phyloP scores from a whole-genome alignment of 2,329 filamentous ascomycete genomes.

The Sphaerulina vaccinii region DNA sequence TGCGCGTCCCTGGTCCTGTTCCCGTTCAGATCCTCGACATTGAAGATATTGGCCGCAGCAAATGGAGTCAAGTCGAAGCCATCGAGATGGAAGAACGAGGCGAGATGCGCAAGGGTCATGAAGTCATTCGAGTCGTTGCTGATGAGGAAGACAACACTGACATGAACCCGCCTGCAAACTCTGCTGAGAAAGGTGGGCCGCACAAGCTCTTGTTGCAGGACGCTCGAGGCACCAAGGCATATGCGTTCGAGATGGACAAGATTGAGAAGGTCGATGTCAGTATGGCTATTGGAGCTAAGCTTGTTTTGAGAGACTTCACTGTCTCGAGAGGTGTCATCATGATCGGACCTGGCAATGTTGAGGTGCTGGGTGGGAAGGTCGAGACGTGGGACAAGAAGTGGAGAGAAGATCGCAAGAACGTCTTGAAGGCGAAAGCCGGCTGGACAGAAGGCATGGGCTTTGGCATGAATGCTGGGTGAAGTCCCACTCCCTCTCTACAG shows the following conservation, averaged over 20 bases:
- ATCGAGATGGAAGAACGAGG: slow-evolving; percentile 72
- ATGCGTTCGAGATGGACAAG: slow-evolving; percentile 68
- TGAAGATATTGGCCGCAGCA: slow-evolving; percentile 74
- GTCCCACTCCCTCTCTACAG: not conserved
- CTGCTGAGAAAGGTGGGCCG: slow-evolving; percentile 50
- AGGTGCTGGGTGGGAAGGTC: slow-evolving; percentile 84
- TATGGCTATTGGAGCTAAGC: slow-evolving; percentile 76
- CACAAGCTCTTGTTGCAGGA: slow-evolving; percentile 86
- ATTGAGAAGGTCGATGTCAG: slow-evolving; percentile 63
- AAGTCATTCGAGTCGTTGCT: slow-evolving; percentile 73
- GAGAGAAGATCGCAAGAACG: slow-evolving; percentile 68
- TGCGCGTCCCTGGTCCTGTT: slow-evolving; percentile 59
- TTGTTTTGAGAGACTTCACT: slow-evolving; percentile 66
- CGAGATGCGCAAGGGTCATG: slow-evolving; percentile 71
- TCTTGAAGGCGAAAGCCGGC: slow-evolving; percentile 56
- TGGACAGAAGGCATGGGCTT: slow-evolving; percentile 21
- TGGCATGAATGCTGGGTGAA: slow-evolving; percentile 6
- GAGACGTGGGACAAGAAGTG: slow-evolving; percentile 77
- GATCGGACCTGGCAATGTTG: slow-evolving; percentile 66
- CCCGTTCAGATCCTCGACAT: slow-evolving; percentile 82
- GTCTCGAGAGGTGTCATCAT: slow-evolving; percentile 77
- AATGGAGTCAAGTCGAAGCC: slow-evolving; percentile 84
- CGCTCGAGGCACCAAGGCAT: slow-evolving; percentile 64
- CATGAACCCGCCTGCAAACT: slow-evolving; percentile 18
- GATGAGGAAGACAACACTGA: slow-evolving; percentile 49